phyloP scores from a whole-genome alignment of 108 stramenopile genomes.

The Craspedostauros australis region DNA sequence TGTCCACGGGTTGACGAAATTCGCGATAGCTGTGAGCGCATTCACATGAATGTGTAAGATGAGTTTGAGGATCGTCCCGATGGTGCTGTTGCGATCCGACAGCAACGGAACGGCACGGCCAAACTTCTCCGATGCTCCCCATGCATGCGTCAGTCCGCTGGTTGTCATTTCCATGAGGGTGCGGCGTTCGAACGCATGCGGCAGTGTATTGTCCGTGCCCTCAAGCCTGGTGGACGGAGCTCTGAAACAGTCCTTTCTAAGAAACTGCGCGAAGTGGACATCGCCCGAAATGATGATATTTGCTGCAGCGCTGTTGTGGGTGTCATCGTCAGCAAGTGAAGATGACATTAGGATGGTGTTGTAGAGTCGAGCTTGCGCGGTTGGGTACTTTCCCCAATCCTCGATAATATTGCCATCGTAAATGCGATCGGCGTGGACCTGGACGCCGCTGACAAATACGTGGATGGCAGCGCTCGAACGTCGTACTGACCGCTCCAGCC shows the following conservation, averaged over 20 bases:
- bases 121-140: slow-evolving; percentile 42
- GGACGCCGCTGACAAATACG: slow-evolving; percentile 68
- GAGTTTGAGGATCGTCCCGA: slow-evolving; percentile 2
- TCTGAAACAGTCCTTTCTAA: slow-evolving; percentile 67
- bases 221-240: too few relatives aligned
- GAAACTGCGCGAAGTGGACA: slow-evolving; percentile 75
- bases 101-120: not conserved
- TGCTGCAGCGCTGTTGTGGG: slow-evolving; percentile 35
- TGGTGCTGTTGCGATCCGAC: not conserved
- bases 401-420: slow-evolving; percentile 55
- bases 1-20: slow-evolving; percentile 39
- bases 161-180: slow-evolving; percentile 71
- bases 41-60: slow-evolving; percentile 23
- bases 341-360: slow-evolving; percentile 15
- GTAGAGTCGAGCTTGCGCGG: slow-evolving; percentile 24
- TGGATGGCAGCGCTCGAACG: slow-evolving; percentile 68
- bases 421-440: slow-evolving; percentile 51
- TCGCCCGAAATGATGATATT: slow-evolving; percentile 69
- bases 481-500: slow-evolving; percentile 64
- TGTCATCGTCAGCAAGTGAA: slow-evolving; percentile 42
- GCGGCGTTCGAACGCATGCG: too few relatives aligned
- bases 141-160: slow-evolving; percentile 65
- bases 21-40: slow-evolving; percentile 7
- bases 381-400: slow-evolving; percentile 56
- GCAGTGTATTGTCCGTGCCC: too few relatives aligned